A percentile compares a stretch with the other conserved stretches of the same genome.
Evolutionary conservation across 1,284 basidiomycete genomes (phyloP).

Genomic region (Rhodotorula sp.): DNA sequence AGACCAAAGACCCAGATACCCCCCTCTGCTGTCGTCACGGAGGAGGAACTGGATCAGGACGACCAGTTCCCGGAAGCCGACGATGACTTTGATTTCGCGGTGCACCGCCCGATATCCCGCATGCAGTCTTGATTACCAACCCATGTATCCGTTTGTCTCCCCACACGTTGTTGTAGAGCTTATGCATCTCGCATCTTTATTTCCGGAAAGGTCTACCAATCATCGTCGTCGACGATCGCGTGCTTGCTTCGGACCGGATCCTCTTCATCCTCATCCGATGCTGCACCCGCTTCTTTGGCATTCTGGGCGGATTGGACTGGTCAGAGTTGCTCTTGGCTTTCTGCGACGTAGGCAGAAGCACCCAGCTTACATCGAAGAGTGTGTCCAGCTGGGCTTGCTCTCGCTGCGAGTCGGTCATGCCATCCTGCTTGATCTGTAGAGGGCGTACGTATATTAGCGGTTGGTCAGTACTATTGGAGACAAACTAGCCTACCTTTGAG

Average conservation of each 20-base stretch:
- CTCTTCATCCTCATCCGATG: constrained; percentile 31
- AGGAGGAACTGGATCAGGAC: neutral
- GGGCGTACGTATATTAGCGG: neutral
- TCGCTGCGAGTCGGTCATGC: constrained; percentile 41
- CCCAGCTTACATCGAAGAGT: constrained; percentile 29
- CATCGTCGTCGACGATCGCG: constrained; percentile 37
- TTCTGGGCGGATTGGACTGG: constrained; percentile 30
- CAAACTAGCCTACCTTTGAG: constrained; percentile 16
- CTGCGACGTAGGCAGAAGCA: neutral
- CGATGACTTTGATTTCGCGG: neutral
- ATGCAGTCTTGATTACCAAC: neutral
- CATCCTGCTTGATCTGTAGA: constrained; percentile 28
- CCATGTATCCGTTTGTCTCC: neutral
- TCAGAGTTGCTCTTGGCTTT: constrained; percentile 29
- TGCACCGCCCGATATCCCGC: neutral
- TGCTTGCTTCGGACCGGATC: constrained; percentile 21
- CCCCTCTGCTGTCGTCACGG: neutral
- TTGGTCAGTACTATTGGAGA: neutral
- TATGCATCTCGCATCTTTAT: neutral
- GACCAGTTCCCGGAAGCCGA: neutral
- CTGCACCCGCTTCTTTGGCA: neutral
- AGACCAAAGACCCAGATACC: neutral
- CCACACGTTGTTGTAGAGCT: neutral
- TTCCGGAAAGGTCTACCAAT: constrained; percentile 26
- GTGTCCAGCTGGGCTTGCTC: constrained; percentile 39